Conservation (phyloP, 2,329 filamentous ascomycete genomes). For the Pseudopyrenochaeta lycopersici region DNA sequence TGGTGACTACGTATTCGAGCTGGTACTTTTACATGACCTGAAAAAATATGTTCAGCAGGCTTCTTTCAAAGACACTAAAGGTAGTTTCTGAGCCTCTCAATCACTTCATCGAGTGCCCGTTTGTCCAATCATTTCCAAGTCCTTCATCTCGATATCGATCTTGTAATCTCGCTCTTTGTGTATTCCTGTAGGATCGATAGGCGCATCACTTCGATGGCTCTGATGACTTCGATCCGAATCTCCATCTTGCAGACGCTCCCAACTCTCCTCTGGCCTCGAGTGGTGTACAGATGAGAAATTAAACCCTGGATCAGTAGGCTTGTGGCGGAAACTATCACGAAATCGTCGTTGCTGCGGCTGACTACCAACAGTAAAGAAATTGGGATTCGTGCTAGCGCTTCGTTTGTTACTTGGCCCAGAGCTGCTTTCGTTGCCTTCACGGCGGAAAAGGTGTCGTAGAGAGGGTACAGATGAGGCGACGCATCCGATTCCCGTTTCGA, state of each 20-base stretch:
- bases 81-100: neutral
- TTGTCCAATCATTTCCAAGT: neutral
- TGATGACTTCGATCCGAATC: slow-evolving; percentile 23
- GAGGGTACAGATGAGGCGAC: slow-evolving; percentile 29
- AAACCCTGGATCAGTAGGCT: slow-evolving; percentile 21
- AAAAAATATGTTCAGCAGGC: no score
- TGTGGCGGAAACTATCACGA: neutral
- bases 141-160: neutral
- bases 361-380: slow-evolving; percentile 13
- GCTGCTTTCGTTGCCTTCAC: slow-evolving; percentile 11
- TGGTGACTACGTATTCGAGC: no score
- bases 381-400: neutral
- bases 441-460: slow-evolving; percentile 23
- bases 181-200: neutral
- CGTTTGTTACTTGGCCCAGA: slow-evolving; percentile 17
- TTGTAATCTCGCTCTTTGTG: neutral
- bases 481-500: slow-evolving; percentile 34
- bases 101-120: no score
- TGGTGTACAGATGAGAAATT: slow-evolving; percentile 20
- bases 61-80: no score
- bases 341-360: neutral
- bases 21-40: no score
- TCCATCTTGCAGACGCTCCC: slow-evolving; percentile 27
- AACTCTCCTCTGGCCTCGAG: slow-evolving; percentile 20
- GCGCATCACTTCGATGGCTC: slow-evolving; percentile 3